Base-by-base conservation (phyloP, 2,329 filamentous ascomycete genomes). In the Dissoconium aciculare region DNA sequence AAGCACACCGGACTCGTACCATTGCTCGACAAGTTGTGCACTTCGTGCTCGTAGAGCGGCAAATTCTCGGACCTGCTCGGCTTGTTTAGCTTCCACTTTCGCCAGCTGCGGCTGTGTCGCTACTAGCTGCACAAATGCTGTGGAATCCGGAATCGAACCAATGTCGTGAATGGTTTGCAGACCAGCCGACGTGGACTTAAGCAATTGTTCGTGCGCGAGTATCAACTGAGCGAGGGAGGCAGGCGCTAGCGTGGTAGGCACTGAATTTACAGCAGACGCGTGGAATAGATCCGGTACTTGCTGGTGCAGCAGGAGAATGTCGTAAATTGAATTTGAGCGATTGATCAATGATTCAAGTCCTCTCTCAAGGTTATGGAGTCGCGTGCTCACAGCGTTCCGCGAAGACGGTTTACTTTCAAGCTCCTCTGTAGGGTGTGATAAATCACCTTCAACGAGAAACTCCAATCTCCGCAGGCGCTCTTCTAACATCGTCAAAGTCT, bases 1-100 rank as follows among this genome's bases (percentile, higher is more conserved):
- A 28, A 92, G 59, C 26, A 89, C 63, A 3, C 73, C 71, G 14
- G 70, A 60, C 51, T 84, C 74, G 54, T 87, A 84, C 77, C 82
- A 91, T 19, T 39, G 53, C 52, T 55, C 53, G 33, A 62, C 53
- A 8, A 59, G 27, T 27, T 54, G 42, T 53, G 73, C 79, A 57
- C 68, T 85, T 41, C 65, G 66, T 38, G 57, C 66, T 50, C 71
- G 66, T 49, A 78, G 64, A 51, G 69, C 69, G 13, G 67, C 68
- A 38, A 80, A 68, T 52, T 77, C 71, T 28, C 63, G 62, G 23
- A 56, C 55, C 39, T 82, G 76, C 11, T 68, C 63, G 12, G 66
- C 51, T 46, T 83, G 78, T 3, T 66, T 66, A 0, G 65, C 62
- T 39, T 71, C 67, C 11, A 72, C 56, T 12, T 64, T 67, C 41